Evolutionary conservation across 345 rosid species (phyloP), one percentile per base, ranked within the genome.

Genomic region (Moricandia arvensis): DNA sequence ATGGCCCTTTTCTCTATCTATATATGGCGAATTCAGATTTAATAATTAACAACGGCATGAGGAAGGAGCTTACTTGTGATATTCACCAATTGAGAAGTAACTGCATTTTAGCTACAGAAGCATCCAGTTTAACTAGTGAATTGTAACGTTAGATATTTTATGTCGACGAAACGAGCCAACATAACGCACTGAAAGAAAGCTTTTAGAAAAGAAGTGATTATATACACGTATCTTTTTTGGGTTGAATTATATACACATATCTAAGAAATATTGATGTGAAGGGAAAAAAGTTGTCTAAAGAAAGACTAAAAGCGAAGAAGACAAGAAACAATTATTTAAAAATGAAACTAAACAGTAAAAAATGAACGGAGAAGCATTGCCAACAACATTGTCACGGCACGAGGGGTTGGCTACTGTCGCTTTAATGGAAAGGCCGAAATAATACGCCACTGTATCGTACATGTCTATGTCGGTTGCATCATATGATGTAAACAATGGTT

Each of bases 361-460:
- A 64, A 64, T 41, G 55, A 73, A 38, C 63, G 58, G 71, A 21
- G 71, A 74, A 31, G 31, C 33, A 64, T 64, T 51, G 43, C 70
- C 63, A 13, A 63, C 55, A 13, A 26, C 43, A 54, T 7, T 53
- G 63, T 73, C 63, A 63, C 16, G 18, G 55, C 45, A 27, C 9
- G 34, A 35, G 8, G 35, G 5, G 35, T 41, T 41, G 66, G 60
- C 60, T 8, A 55, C 31, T 61, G 8, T 30, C 12, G 43, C 33
- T 29, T 5, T 74, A 30, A 41, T 74, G 66, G 66, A 13, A 7
- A 63, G 66, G 64, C 31, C 27, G 1, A 66, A 37, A 57, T 33
- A 12, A 66, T 17, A 74, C 30, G 18, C 18, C 15, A 1, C 12
- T 33, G 13, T 64, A 37, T 29, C 10, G n/a, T 30, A 0, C 15